These are phyloP conservation scores for Ustulina deusta DNA, from an alignment of 2,329 filamentous ascomycete species.

Conservation along the genomic window DNA sequence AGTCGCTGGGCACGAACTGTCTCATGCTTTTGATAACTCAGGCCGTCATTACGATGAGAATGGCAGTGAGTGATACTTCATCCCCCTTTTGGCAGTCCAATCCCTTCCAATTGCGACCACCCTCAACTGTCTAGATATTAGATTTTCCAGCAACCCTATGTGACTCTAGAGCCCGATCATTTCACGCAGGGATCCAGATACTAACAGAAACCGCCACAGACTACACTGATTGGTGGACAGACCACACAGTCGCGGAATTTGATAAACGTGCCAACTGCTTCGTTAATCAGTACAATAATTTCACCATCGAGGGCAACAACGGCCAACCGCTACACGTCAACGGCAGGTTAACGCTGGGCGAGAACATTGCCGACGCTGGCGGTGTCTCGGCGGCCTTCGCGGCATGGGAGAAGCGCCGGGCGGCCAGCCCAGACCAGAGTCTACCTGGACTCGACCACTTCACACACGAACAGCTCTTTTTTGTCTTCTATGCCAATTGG, in stretches of 20 bases:
- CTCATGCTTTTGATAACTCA: constrained; percentile 74
- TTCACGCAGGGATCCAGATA: neutral
- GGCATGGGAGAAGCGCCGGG: constrained; percentile 70
- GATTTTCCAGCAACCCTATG: neutral
- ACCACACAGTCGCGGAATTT: constrained; percentile 68
- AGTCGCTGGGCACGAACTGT: constrained; percentile 73
- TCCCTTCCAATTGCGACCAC: neutral
- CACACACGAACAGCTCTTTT: constrained; percentile 73
- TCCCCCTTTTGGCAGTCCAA: neutral
- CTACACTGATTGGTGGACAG: constrained; percentile 74
- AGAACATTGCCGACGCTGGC: constrained; percentile 75
- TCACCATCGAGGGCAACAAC: constrained; percentile 66
- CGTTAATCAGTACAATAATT: constrained; percentile 70
- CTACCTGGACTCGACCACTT: constrained; percentile 69
- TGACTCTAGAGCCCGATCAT: too few relatives aligned
- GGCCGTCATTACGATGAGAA: constrained; percentile 72
- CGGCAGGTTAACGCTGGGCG: constrained; percentile 70
- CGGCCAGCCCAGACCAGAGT: constrained; percentile 60
- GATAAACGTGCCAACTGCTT: constrained; percentile 70
- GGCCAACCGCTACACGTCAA: constrained; percentile 70
- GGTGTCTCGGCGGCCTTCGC: constrained; percentile 70
- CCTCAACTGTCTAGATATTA: neutral
- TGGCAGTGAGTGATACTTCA: constrained; percentile 54
- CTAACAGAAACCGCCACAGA: constrained; percentile 46
- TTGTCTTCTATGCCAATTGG: constrained; percentile 70